Base-by-base conservation (phyloP, 495 filamentous ascomycete species). In the Stereocaulon alpinum region DNA sequence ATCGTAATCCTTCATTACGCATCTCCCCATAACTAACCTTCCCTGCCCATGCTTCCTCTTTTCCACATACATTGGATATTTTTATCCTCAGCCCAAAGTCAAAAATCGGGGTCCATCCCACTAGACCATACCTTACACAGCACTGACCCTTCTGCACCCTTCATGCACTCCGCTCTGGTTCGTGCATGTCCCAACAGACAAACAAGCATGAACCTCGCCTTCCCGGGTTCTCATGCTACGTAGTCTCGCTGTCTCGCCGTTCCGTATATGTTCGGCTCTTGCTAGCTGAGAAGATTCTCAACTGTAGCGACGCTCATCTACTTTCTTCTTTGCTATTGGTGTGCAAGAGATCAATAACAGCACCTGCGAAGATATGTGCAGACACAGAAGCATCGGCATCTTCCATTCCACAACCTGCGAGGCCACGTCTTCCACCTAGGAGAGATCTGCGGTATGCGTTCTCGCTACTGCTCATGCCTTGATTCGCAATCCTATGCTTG, bases 371-470 rank as follows among this genome's bases (percentile, higher is more conserved):
- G 1, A 9, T 37, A 10, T 12, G 34, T 37, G 49, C 49, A 52
- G 49, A 52, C 29, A 29, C 49, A 20, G 17, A 52, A 32, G 49
- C 49, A 52, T 37, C 34, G 27, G 20, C n/a, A n/a, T 29, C 30
- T 37, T 52, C 14, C 10, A 18, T 52, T 22, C 18, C 29, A 37
- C 29, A 52, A 9, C 32, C 15, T 51, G 30, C 3, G 32, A 10
- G 30, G 34, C 17, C 10, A 52, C 27, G 34, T 52, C 49, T 34
- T 12, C 34, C 32, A 9, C 34, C 34, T 37, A 10, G 15, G 34
- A 32, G 12, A 52, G 49, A 52, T 37, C 49, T 34, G 49, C 49
- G 30, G 34, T 52, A 17, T 37, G 49, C 49, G 34, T 34, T 52
- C 10, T 52, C 34, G 29, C 30, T 37, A 29, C 49, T 52, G 49